Evolutionary conservation across 768 basidiomycete species (phyloP).

Genomic region (Cystobasidium tubakii): DNA sequence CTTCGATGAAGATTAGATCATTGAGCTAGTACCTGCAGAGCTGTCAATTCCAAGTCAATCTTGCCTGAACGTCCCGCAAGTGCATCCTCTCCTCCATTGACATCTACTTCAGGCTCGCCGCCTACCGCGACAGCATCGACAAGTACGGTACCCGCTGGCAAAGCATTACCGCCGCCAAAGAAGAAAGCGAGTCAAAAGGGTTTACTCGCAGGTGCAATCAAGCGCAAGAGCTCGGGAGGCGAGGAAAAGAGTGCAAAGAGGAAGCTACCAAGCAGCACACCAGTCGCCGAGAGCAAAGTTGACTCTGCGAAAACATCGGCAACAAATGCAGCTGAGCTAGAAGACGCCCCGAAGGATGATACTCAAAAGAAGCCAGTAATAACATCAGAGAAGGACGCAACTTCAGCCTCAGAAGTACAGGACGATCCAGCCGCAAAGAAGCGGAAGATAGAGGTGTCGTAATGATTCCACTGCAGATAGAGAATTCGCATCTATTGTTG

Average conservation of each 20-base stretch:
- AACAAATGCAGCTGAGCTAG: not conserved
- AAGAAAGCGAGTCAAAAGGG: slow-evolving; percentile 24
- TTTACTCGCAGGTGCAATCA: slow-evolving; percentile 28
- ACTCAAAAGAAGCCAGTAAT: not conserved
- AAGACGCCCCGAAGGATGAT: not conserved
- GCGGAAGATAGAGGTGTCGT: not conserved
- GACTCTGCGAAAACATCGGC: not conserved
- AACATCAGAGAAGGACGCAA: too few relatives aligned
- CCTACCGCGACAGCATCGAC: not conserved
- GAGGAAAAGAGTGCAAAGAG: not conserved
- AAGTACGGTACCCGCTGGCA: not conserved
- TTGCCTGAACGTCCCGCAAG: not conserved
- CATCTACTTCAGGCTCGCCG: not conserved
- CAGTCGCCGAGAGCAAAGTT: not conserved
- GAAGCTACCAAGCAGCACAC: not conserved
- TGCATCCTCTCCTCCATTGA: not conserved
- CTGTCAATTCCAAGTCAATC: slow-evolving; percentile 15
- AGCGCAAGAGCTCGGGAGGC: slow-evolving; percentile 22
- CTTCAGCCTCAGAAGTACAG: too few relatives aligned
- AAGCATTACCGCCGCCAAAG: not conserved
- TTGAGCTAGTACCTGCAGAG: not conserved
- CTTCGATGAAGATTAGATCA: not conserved
- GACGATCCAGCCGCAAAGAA: not conserved
- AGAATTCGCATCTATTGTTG: not conserved
- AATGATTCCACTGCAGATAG: not conserved